phyloP scores from a whole-genome alignment of 2,329 filamentous ascomycete genomes.

The Penicillium oxalicum region DNA sequence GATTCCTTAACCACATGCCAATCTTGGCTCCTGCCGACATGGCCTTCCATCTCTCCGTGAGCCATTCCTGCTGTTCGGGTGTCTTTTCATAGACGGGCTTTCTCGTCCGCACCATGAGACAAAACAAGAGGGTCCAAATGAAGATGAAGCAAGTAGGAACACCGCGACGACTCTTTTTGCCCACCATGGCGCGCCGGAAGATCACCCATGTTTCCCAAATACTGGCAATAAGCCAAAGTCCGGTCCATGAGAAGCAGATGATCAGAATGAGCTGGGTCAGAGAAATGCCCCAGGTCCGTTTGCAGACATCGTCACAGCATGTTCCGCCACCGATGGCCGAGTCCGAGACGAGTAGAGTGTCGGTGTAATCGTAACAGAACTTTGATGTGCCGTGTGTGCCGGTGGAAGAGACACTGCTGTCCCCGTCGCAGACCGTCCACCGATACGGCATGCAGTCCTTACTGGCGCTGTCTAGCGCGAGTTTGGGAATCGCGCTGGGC shows the following conservation, averaged over 20 bases:
- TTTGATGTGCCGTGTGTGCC: too few relatives aligned
- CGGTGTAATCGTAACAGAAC: constrained; percentile 6
- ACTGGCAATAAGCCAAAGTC: constrained; percentile 8
- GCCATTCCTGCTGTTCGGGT: constrained; percentile 8
- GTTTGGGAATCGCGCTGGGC: constrained; percentile 6
- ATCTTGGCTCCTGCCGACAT: constrained; percentile 10
- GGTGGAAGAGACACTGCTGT: not conserved
- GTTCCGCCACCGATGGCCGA: constrained; percentile 8
- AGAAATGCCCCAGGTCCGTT: constrained; percentile 11
- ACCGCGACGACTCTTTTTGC: constrained; percentile 8
- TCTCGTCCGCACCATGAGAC: constrained; percentile 7
- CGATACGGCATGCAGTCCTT: constrained; percentile 3
- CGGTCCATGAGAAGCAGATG: constrained; percentile 12
- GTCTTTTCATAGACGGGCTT: constrained; percentile 9
- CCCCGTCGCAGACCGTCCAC: constrained; percentile 3
- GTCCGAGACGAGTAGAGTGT: not conserved
- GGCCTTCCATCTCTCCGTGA: constrained; percentile 7
- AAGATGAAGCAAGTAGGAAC: constrained; percentile 9
- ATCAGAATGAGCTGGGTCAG: constrained; percentile 5
- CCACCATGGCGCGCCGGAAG: constrained; percentile 10
- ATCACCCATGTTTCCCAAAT: constrained; percentile 12
- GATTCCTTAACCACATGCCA: constrained; percentile 10
- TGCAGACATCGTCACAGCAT: constrained; percentile 11
- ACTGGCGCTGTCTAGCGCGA: constrained; percentile 5
- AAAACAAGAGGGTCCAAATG: constrained; percentile 9